Evolutionary conservation across 108 stramenopile genomes (phyloP).

Genomic region (Conticribra guillardii): DNA sequence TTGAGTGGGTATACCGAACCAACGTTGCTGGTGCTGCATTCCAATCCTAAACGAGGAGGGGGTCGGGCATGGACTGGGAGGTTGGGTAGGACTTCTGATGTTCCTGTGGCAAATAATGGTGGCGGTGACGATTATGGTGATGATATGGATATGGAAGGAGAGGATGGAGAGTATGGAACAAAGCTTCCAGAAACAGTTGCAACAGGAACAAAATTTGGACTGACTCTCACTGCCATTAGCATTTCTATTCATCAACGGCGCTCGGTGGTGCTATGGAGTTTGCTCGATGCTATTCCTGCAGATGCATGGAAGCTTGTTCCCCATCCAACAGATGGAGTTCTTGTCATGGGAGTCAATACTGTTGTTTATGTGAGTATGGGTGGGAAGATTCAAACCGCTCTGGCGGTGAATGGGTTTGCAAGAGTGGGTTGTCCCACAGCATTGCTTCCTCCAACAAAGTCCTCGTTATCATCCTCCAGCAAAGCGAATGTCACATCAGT

Average conservation of each 20-base stretch:
- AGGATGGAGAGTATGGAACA: no score
- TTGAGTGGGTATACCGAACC: conserved; percentile 83
- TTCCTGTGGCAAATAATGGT: conserved; percentile 7
- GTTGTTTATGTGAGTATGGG: conserved; percentile 63
- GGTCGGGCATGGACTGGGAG: conserved; percentile 72
- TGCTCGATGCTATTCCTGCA: conserved; percentile 65
- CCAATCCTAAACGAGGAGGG: conserved; percentile 56
- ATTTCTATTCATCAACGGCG: conserved; percentile 74
- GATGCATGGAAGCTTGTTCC: conserved; percentile 67
- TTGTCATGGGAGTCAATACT: conserved; percentile 77
- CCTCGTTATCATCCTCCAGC: conserved; percentile 4
- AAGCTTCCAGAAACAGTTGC: conserved; percentile 14
- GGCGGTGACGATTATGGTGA: conserved; percentile 6
- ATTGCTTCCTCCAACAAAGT: conserved; percentile 42
- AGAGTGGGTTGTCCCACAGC: conserved; percentile 57
- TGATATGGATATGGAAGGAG: conserved; percentile 6
- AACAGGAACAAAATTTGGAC: conserved; percentile 55
- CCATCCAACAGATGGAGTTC: conserved; percentile 43
- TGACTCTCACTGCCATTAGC: conserved; percentile 76
- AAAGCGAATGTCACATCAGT: conserved; percentile 10
- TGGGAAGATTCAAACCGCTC: conserved; percentile 66
- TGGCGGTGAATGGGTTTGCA: conserved; percentile 87
- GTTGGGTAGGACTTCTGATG: conserved; percentile 62
- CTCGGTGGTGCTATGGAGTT: conserved; percentile 83
- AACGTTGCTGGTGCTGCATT: conserved; percentile 75